These are phyloP conservation scores for Penicillium fuscoglaucum DNA, from an alignment of 2,329 filamentous ascomycete genomes.

Conservation along the genomic window DNA sequence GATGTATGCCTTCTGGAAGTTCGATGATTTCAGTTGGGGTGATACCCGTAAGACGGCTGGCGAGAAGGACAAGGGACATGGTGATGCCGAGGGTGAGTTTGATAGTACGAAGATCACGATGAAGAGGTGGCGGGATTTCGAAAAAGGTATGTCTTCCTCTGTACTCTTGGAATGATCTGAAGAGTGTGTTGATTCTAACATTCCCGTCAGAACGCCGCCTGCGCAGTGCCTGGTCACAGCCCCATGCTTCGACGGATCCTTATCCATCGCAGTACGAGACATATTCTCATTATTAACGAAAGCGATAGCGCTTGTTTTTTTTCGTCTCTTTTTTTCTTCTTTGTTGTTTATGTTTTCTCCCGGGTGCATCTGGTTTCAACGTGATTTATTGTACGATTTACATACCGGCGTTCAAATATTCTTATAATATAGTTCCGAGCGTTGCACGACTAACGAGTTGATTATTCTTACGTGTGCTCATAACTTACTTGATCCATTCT, in stretches of 20 bases:
- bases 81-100: slow-evolving; percentile 88
- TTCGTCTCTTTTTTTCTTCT: background rate
- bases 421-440: slow-evolving; percentile 6
- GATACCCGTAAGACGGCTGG: slow-evolving; percentile 94
- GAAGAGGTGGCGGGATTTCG: slow-evolving; percentile 98
- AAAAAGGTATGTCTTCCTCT: slow-evolving; percentile 59
- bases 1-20: slow-evolving; percentile 97
- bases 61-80: slow-evolving; percentile 81
- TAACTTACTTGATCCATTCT: background rate
- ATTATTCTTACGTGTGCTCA: background rate
- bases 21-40: slow-evolving; percentile 99
- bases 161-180: background rate
- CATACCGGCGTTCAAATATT: slow-evolving; percentile 14
- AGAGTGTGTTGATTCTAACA: slow-evolving; percentile 6
- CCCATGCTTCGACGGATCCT: slow-evolving; percentile 23
- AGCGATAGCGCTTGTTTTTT: slow-evolving; percentile 7
- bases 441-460: slow-evolving; percentile 8
- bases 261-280: slow-evolving; percentile 38
- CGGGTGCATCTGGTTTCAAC: slow-evolving; percentile 9
- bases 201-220: slow-evolving; percentile 39
- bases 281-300: slow-evolving; percentile 40
- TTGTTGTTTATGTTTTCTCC: background rate
- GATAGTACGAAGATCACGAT: slow-evolving; percentile 99
- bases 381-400: slow-evolving; percentile 21
- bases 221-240: slow-evolving; percentile 32